Evolutionary conservation across 1,139 yeast species (phyloP).

Genomic region (Suhomyces yuchorum): DNA sequence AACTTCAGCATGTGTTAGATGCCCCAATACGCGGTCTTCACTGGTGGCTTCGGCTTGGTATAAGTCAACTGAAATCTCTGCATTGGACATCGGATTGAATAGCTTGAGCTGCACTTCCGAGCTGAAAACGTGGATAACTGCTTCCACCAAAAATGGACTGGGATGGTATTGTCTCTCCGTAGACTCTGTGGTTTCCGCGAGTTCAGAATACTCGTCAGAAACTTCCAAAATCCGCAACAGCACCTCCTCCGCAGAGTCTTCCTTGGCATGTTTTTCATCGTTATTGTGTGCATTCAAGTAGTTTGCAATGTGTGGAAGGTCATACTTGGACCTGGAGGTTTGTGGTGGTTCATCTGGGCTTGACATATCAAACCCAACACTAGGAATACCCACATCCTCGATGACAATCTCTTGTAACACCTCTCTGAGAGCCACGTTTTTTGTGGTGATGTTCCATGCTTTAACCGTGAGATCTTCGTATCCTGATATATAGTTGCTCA

Average conservation of each 20-base stretch:
- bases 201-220: background rate
- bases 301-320: background rate
- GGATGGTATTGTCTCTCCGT: constrained; percentile 7
- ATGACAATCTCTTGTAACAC: constrained; percentile 21
- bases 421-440: constrained; percentile 19
- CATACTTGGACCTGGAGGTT: background rate
- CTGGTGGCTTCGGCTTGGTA: constrained; percentile 49
- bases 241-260: background rate
- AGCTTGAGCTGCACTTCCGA: constrained; percentile 55
- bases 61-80: constrained; percentile 41
- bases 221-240: background rate
- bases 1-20: constrained; percentile 37
- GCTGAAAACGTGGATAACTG: constrained; percentile 53
- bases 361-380: constrained; percentile 15
- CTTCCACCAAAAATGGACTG: constrained; percentile 40
- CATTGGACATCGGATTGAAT: constrained; percentile 53
- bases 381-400: constrained; percentile 20
- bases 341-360: background rate
- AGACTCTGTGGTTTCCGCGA: background rate
- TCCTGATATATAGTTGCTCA: constrained; percentile 29
- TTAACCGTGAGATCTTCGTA: constrained; percentile 16
- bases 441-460: constrained; percentile 16
- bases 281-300: background rate
- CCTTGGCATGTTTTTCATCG: background rate
- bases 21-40: constrained; percentile 50